A percentile compares a stretch with the other conserved stretches of the same genome.
Evolutionary conservation across 345 rosid species (phyloP).

Genomic region (Eucalyptus polybractea): DNA sequence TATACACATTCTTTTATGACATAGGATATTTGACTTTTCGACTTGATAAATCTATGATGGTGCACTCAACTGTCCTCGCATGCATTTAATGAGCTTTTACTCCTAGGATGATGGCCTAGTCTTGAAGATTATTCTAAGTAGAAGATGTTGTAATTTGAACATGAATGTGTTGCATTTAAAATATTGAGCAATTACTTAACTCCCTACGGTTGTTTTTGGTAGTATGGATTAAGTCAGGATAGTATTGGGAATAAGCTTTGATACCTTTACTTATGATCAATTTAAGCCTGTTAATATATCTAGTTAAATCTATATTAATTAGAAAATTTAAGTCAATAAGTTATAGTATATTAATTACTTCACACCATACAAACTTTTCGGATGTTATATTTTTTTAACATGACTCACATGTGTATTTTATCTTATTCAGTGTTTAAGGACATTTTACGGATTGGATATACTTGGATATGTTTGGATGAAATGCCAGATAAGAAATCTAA

Average conservation of each 20-base stretch:
- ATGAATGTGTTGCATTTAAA: background rate
- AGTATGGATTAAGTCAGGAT: background rate
- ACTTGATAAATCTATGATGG: background rate
- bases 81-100: background rate
- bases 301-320: background rate
- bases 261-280: fast-evolving
- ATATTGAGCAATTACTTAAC: background rate
- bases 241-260: background rate
- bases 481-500: background rate
- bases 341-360: background rate
- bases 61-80: background rate
- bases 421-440: background rate
- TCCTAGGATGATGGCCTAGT: background rate
- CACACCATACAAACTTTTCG: background rate
- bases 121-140: background rate
- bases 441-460: background rate
- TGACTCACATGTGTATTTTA: background rate
- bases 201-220: background rate
- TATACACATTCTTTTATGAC: background rate
- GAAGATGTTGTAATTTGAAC: background rate
- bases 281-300: background rate
- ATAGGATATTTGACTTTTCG: background rate
- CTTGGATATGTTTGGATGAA: background rate
- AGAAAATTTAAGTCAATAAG: background rate
- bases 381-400: too few relatives aligned